Conservation (phyloP, 2,329 filamentous ascomycete species). For the Mycosphaerelloides madeirae region DNA sequence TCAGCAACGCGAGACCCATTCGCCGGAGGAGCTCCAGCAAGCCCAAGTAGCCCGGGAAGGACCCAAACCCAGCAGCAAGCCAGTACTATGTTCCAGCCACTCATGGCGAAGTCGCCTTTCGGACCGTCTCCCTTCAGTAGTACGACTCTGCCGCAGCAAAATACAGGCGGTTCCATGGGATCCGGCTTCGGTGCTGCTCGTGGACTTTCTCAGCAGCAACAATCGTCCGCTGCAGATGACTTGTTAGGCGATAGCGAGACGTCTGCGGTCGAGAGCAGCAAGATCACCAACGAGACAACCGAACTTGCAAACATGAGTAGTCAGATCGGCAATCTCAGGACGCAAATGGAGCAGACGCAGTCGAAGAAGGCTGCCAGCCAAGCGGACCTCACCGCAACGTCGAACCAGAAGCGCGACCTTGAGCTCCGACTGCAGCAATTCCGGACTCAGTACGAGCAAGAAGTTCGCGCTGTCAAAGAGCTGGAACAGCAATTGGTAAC, state of each 20-base stretch:
- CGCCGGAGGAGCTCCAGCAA: conserved; percentile 45
- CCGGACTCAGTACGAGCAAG: conserved; percentile 84
- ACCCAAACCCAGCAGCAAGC: conserved; percentile 24
- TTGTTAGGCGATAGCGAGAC: conserved; percentile 80
- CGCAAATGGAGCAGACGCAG: conserved; percentile 91
- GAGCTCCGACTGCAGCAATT: conserved; percentile 84
- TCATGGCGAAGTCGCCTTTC: conserved; percentile 68
- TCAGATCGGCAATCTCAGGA: conserved; percentile 84
- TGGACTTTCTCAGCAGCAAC: conserved; percentile 30
- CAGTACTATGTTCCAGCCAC: conserved; percentile 71
- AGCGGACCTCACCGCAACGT: conserved; percentile 74
- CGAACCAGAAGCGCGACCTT: conserved; percentile 85
- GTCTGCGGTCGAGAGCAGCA: conserved; percentile 73
- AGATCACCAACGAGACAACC: conserved; percentile 79
- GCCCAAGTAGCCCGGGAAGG: conserved; percentile 49
- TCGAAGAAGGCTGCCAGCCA: conserved; percentile 73
- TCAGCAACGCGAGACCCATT: conserved; percentile 62
- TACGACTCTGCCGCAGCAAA: conserved; percentile 59
- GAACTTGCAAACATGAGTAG: conserved; percentile 95
- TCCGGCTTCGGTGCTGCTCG: conserved; percentile 23
- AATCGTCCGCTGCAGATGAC: conserved; percentile 62
- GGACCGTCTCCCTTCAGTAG: too few species aligned
- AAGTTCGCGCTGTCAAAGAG: conserved; percentile 77
- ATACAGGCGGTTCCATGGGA: conserved; percentile 60
- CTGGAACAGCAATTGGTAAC: conserved; percentile 76